A percentile compares a stretch with the other conserved stretches of the same genome.
Conservation (phyloP, 768 basidiomycete species). For the Hericium erinaceus region DNA sequence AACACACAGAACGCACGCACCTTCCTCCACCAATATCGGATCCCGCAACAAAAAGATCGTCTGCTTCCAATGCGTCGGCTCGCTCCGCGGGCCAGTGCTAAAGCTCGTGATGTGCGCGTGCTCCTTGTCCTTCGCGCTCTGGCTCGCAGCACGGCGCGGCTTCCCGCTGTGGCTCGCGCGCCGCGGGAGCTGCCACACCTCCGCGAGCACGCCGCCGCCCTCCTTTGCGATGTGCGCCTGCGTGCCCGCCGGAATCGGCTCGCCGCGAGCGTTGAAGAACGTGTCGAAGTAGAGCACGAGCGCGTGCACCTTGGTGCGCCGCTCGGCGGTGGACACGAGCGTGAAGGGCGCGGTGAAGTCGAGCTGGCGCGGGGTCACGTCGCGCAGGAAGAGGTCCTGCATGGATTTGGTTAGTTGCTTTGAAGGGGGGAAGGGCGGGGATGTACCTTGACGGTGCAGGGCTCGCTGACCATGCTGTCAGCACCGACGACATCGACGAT, state of each 20-base stretch:
- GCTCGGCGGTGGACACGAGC: slow-evolving; percentile 53
- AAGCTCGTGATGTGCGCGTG: slow-evolving; percentile 54
- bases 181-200: slow-evolving; percentile 66
- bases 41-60: slow-evolving; percentile 80
- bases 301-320: slow-evolving; percentile 59
- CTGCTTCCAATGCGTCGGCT: slow-evolving; percentile 96
- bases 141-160: slow-evolving; percentile 48
- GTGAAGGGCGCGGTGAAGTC: slow-evolving; percentile 74
- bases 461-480: slow-evolving; percentile 53
- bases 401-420: background rate
- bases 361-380: slow-evolving; percentile 58
- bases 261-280: slow-evolving; percentile 67
- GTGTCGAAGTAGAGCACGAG: slow-evolving; percentile 93
- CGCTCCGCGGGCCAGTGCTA: slow-evolving; percentile 83
- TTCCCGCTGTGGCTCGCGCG: slow-evolving; percentile 3
- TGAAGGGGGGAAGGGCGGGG: background rate
- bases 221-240: slow-evolving; percentile 49
- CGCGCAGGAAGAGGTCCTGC: slow-evolving; percentile 69
- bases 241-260: slow-evolving; percentile 40
- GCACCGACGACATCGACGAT: slow-evolving; percentile 72
- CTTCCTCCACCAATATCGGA: slow-evolving; percentile 68
- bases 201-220: slow-evolving; percentile 54
- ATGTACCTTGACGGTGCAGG: slow-evolving; percentile 59
- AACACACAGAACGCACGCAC: slow-evolving; percentile 24
- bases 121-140: slow-evolving; percentile 31